Percentiles rank a stretch among this genome's conserved stretches.
These are phyloP conservation scores for Datura wrightii DNA, from an alignment of 257 asterid genomes.

Conservation along the genomic window DNA sequence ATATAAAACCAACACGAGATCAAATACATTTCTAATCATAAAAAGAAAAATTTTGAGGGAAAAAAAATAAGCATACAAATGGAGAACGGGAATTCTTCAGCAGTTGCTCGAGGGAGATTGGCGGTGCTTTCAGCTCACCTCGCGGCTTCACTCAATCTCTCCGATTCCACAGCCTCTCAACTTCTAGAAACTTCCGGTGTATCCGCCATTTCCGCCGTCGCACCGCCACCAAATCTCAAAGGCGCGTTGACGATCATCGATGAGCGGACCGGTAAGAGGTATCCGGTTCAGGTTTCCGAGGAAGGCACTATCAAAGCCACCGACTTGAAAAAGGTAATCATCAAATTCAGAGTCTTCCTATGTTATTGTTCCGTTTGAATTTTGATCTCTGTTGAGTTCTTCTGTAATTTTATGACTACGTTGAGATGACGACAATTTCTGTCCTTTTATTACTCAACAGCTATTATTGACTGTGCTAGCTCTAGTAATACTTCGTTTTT, in stretches of 20 bases:
- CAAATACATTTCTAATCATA: not conserved
- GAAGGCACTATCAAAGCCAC: slow-evolving; percentile 89
- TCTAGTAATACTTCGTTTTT: not conserved
- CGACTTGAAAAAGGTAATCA: slow-evolving; percentile 78
- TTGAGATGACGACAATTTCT: not conserved
- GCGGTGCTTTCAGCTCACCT: slow-evolving; percentile 93
- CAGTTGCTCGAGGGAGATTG: slow-evolving; percentile 80
- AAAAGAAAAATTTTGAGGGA: not conserved
- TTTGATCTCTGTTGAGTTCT: not conserved
- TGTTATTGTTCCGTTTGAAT: not conserved
- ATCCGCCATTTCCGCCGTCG: slow-evolving; percentile 53
- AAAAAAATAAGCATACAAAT: slow-evolving; percentile 20
- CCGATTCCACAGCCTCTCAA: slow-evolving; percentile 33
- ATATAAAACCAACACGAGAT: not conserved
- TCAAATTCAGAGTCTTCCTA: not conserved
- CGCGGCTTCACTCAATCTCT: slow-evolving; percentile 52
- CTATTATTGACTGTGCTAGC: not conserved
- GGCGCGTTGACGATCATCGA: slow-evolving; percentile 75
- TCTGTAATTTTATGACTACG: too few relatives aligned
- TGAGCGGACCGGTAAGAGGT: slow-evolving; percentile 78
- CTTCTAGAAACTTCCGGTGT: slow-evolving; percentile 54
- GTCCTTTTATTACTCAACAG: not conserved
- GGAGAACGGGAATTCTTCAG: slow-evolving; percentile 58
- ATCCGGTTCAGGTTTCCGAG: slow-evolving; percentile 83
- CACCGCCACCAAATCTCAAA: slow-evolving; percentile 67